phyloP scores from a whole-genome alignment of 306 rosid genomes.

The Rubus parviflorus region DNA sequence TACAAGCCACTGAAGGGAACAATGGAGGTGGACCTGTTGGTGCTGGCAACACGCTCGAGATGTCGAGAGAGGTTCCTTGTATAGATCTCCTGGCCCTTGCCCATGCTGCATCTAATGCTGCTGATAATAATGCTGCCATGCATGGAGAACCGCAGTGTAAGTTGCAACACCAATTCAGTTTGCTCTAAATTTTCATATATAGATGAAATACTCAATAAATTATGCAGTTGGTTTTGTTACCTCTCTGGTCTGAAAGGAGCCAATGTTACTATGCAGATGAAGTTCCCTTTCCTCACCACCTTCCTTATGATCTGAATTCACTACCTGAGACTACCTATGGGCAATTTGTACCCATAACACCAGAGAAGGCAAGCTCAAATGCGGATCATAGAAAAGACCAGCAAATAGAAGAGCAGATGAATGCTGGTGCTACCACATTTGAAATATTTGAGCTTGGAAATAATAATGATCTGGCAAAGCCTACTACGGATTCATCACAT shows the following conservation, averaged over 20 bases:
- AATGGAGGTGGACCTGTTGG: not conserved
- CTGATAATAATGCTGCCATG: not conserved
- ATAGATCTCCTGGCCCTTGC: conserved; percentile 20
- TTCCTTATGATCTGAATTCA: conserved; percentile 30
- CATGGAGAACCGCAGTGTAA: conserved; percentile 16
- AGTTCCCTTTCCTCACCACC: not conserved
- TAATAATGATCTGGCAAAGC: conserved; percentile 32
- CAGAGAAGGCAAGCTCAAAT: conserved; percentile 32
- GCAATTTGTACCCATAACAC: conserved; percentile 48
- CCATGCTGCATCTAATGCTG: not conserved
- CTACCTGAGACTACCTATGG: conserved; percentile 30
- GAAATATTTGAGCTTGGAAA: conserved; percentile 27
- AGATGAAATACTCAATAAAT: not conserved
- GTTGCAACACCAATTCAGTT: conserved; percentile 1
- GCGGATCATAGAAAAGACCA: conserved; percentile 25
- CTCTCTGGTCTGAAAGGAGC: conserved; percentile 20
- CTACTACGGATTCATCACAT: conserved; percentile 31
- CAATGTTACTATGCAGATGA: conserved; percentile 27
- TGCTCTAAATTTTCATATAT: not conserved
- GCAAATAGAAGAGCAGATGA: conserved; percentile 30
- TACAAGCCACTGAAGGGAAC: not conserved
- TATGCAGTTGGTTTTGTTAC: conserved; percentile 7
- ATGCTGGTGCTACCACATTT: conserved; percentile 20
- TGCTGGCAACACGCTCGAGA: conserved; percentile 6
- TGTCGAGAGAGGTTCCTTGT: conserved; percentile 8